Conservation (phyloP, 805 yeast species). For the Saturnispora sanitii region DNA sequence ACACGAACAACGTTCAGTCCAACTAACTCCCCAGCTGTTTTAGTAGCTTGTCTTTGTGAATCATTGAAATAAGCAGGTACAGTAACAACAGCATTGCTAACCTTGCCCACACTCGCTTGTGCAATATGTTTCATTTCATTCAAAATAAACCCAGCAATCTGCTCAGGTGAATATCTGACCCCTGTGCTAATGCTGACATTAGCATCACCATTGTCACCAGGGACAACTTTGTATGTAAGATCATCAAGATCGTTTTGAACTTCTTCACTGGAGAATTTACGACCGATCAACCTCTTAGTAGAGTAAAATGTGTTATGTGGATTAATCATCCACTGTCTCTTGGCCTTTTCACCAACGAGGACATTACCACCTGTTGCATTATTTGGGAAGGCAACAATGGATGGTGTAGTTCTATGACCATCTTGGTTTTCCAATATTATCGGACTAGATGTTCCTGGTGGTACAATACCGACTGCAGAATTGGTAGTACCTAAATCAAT, state of each 20-base stretch:
- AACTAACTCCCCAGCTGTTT: conserved; percentile 91
- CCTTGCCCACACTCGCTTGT: conserved; percentile 44
- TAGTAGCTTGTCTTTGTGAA: conserved; percentile 85
- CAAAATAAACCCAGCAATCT: conserved; percentile 85
- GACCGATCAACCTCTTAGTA: conserved; percentile 89
- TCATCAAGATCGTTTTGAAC: conserved; percentile 82
- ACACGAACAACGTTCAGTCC: conserved; percentile 83
- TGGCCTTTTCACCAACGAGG: conserved; percentile 89
- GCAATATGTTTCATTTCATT: conserved; percentile 96
- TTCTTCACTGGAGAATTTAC: conserved; percentile 81
- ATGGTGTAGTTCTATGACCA: conserved; percentile 80
- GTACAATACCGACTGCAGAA: conserved; percentile 82
- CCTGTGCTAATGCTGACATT: conserved; percentile 63
- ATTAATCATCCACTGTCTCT: conserved; percentile 92
- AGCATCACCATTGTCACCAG: conserved; percentile 86
- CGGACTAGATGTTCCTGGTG: conserved; percentile 50
- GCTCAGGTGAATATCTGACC: conserved; percentile 85
- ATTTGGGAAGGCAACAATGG: conserved; percentile 90
- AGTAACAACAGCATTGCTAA: conserved; percentile 82
- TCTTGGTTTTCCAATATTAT: conserved; percentile 70
- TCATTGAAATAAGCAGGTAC: conserved; percentile 87
- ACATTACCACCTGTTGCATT: conserved; percentile 78
- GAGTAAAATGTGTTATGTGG: conserved; percentile 91
- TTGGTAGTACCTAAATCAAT: conserved; percentile 84
- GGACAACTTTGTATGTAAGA: conserved; percentile 85